Evolutionary conservation across 2,329 filamentous ascomycete genomes (phyloP).

Genomic region (Mollisia scopiformis): DNA sequence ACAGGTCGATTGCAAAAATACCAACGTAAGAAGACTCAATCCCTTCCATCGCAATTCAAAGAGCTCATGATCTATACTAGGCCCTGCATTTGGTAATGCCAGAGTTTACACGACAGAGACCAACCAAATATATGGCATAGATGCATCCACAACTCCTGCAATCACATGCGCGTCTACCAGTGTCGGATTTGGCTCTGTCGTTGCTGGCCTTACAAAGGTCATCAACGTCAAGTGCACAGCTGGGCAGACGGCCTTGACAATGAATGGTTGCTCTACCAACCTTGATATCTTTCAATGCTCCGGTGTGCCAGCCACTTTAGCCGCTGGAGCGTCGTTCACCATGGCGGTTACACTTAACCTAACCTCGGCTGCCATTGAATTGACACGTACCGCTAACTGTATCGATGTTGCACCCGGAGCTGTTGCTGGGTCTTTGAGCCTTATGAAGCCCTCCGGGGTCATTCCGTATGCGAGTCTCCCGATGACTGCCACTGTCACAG

Average conservation of each 20-base stretch:
- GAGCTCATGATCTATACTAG: no score
- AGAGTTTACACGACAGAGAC: slow-evolving; percentile 1
- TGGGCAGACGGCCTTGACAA: neutral
- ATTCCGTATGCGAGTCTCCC: neutral
- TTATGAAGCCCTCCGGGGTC: neutral
- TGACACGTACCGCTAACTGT: neutral
- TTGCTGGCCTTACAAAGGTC: neutral
- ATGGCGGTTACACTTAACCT: neutral
- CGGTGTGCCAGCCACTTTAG: neutral
- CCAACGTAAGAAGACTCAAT: no score
- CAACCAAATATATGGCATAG: slow-evolving; percentile 3
- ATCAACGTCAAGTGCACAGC: slow-evolving; percentile 4
- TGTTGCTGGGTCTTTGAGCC: neutral
- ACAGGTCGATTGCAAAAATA: neutral
- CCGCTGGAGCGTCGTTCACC: neutral
- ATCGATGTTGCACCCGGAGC: neutral
- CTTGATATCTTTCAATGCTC: neutral
- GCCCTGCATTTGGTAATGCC: slow-evolving; percentile 1
- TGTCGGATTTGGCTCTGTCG: neutral
- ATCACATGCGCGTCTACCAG: neutral
- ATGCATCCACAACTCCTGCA: neutral
- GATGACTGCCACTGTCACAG: neutral
- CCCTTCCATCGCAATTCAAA: no score
- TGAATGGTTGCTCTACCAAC: slow-evolving; percentile 7
- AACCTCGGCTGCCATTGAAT: slow-evolving; percentile 3